phyloP scores from a whole-genome alignment of 495 filamentous ascomycete species.

The Lasiosphaeria hispida region DNA sequence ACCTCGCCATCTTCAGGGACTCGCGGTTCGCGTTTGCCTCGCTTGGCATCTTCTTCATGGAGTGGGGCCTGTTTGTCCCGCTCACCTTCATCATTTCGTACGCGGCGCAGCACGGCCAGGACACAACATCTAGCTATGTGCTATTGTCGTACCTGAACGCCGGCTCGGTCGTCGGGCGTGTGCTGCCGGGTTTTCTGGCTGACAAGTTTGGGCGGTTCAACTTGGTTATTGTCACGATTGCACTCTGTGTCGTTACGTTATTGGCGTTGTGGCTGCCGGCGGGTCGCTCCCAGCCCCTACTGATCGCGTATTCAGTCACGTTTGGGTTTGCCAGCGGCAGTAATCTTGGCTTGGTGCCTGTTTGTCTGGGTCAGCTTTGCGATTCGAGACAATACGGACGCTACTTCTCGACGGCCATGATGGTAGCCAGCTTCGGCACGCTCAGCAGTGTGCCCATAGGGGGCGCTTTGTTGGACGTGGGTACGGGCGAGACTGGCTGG shows the following conservation, averaged over 20 bases:
- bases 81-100: conserved; percentile 54
- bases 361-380: conserved; percentile 89
- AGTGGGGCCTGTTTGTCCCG: conserved; percentile 48
- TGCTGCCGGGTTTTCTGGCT: conserved; percentile 66
- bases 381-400: conserved; percentile 81
- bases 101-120: conserved; percentile 44
- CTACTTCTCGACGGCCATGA: conserved; percentile 84
- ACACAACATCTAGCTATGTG: conserved; percentile 59
- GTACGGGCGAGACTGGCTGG: conserved; percentile 44
- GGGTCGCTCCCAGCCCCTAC: conserved; percentile 52
- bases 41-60: conserved; percentile 55
- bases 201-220: conserved; percentile 59
- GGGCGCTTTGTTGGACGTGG: conserved; percentile 61
- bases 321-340: conserved; percentile 87
- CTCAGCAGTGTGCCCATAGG: conserved; percentile 88
- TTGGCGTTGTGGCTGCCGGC: conserved; percentile 82
- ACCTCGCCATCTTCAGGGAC: conserved; percentile 55
- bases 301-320: conserved; percentile 69
- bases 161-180: conserved; percentile 62
- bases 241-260: conserved; percentile 64
- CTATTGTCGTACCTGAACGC: conserved; percentile 58
- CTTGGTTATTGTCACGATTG: conserved; percentile 52
- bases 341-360: conserved; percentile 81
- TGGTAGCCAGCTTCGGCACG: conserved; percentile 83
- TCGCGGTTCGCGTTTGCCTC: conserved; percentile 54